phyloP scores from a whole-genome alignment of 2,329 filamentous ascomycete genomes.

The Emmonsiellopsis sp. region DNA sequence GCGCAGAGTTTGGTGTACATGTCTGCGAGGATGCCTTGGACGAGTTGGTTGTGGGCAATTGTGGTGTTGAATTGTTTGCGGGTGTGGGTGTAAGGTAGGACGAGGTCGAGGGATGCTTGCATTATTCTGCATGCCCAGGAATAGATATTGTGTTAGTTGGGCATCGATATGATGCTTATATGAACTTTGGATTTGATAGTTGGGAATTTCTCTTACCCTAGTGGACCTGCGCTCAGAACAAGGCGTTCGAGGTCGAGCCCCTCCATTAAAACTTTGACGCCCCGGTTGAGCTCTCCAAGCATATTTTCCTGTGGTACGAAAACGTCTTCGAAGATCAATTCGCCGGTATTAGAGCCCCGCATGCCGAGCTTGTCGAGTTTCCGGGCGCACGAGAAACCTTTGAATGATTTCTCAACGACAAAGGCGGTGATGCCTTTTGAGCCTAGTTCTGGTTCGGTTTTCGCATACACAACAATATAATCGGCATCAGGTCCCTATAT shows the following conservation, averaged over 20 bases:
- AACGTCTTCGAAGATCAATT: constrained; percentile 81
- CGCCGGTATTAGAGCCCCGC: constrained; percentile 92
- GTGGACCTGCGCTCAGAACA: constrained; percentile 79
- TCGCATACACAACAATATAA: constrained; percentile 90
- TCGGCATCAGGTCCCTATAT: constrained; percentile 73
- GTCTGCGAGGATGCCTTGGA: constrained; percentile 88
- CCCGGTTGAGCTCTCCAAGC: constrained; percentile 69
- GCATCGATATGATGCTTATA: background rate
- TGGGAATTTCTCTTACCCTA: constrained; percentile 47
- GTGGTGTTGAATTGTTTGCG: constrained; percentile 81
- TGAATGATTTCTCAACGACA: constrained; percentile 60
- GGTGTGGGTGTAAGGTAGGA: constrained; percentile 80
- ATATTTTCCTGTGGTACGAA: constrained; percentile 80
- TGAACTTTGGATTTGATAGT: background rate
- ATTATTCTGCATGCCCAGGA: constrained; percentile 51
- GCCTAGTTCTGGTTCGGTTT: constrained; percentile 70
- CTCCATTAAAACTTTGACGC: constrained; percentile 89
- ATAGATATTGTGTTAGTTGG: background rate
- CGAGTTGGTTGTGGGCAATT: constrained; percentile 83
- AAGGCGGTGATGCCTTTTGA: constrained; percentile 95
- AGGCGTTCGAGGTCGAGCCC: constrained; percentile 89
- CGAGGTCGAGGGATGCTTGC: constrained; percentile 80
- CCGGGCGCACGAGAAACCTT: constrained; percentile 76
- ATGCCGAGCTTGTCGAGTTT: constrained; percentile 98
- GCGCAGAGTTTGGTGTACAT: constrained; percentile 95